Evolutionary conservation across 208 protist species (phyloP).

Genomic region (Trypanosoma platydactyli): DNA sequence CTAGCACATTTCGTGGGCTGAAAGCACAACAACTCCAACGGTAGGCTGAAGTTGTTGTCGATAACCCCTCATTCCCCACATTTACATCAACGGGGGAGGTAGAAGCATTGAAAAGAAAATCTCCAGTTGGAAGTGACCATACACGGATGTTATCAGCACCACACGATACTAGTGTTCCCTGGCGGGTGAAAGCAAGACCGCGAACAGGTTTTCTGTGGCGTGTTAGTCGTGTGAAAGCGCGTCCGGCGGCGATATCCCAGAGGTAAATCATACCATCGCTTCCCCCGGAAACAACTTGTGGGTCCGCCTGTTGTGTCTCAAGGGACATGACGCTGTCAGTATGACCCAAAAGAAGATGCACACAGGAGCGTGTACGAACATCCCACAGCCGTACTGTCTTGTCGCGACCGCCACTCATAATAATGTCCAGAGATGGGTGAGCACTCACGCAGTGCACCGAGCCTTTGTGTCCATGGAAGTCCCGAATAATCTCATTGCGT

Average conservation of each 20-base stretch:
- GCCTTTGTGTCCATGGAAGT: conserved; percentile 98
- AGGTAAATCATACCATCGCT: conserved; percentile 93
- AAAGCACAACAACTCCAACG: conserved; percentile 87
- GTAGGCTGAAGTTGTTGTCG: conserved; percentile 31
- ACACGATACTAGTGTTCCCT: conserved; percentile 93
- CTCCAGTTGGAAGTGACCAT: conserved; percentile 94
- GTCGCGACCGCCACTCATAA: conserved; percentile 98
- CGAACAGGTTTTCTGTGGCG: conserved; percentile 99
- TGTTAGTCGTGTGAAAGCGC: conserved; percentile 86
- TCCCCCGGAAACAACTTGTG: conserved; percentile 93
- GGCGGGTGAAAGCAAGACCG: conserved; percentile 83
- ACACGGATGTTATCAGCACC: conserved; percentile 98
- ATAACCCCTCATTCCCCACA: conserved; percentile 19
- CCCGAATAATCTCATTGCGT: conserved; percentile 90
- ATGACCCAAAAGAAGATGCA: conserved; percentile 94
- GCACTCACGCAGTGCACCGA: conserved; percentile 92
- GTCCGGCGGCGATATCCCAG: conserved; percentile 91
- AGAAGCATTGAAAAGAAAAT: conserved; percentile 95
- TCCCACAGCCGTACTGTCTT: conserved; percentile 94
- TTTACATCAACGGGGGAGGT: conserved; percentile 56
- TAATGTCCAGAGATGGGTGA: conserved; percentile 97
- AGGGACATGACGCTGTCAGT: conserved; percentile 92
- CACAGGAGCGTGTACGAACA: conserved; percentile 71
- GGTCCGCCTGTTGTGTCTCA: conserved; percentile 83
- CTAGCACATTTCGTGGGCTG: conserved; percentile 90